phyloP scores from a whole-genome alignment of 176 grass and related monocot genomes.

The Carex cristatella region DNA sequence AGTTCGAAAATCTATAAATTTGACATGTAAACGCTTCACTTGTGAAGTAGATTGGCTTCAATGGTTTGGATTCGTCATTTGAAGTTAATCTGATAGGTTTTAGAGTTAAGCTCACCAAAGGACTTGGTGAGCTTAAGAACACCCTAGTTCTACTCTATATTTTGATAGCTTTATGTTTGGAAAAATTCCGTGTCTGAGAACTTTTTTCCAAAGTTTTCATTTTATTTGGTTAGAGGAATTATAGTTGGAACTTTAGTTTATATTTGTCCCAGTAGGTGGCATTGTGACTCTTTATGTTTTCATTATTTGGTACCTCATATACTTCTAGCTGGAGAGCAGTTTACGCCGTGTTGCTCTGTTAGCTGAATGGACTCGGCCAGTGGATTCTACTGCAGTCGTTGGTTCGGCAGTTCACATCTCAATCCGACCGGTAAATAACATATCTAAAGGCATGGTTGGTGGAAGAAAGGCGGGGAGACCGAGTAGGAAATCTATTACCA shows the following conservation, averaged over 20 bases:
- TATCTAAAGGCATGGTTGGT: constrained; percentile 31
- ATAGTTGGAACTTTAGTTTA: background rate
- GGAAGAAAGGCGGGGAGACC: constrained; percentile 55
- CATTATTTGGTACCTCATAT: background rate
- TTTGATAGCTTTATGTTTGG: background rate
- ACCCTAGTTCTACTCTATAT: background rate
- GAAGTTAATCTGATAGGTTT: too few relatives aligned
- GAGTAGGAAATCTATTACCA: constrained; percentile 35
- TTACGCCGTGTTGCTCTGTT: constrained; percentile 60
- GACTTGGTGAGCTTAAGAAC: too few relatives aligned
- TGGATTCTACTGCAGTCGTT: constrained; percentile 75
- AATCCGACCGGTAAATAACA: constrained; percentile 43
- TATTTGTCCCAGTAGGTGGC: background rate
- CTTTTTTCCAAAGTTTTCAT: constrained; percentile 5
- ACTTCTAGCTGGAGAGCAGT: constrained; percentile 71
- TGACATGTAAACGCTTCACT: too few relatives aligned
- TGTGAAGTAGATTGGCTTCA: too few relatives aligned
- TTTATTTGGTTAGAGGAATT: background rate
- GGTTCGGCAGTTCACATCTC: constrained; percentile 77
- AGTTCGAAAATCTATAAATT: too few relatives aligned
- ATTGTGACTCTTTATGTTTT: background rate
- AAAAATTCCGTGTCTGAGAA: background rate
- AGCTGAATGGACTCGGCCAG: constrained; percentile 75
- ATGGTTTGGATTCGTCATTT: too few relatives aligned
- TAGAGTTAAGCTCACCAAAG: too few relatives aligned